These are phyloP conservation scores for Cairneyella variabilis DNA, from an alignment of 495 filamentous ascomycete genomes.

Conservation along the genomic window DNA sequence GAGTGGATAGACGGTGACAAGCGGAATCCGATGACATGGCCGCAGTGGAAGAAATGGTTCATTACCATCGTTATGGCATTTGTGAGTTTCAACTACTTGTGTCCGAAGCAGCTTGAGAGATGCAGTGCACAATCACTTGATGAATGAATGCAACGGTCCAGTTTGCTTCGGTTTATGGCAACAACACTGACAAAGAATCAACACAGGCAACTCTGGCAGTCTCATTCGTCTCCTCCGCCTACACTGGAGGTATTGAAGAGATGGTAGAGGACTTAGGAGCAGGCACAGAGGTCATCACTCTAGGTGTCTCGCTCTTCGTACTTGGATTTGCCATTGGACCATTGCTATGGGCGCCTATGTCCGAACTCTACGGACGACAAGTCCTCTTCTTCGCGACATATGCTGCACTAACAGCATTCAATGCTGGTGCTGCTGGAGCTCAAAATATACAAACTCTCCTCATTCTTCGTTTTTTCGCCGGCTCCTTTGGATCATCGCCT, in stretches of 20 bases:
- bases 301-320: conserved; percentile 74
- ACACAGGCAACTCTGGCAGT: conserved; percentile 63
- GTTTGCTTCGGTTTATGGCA: too few relatives aligned
- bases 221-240: conserved; percentile 73
- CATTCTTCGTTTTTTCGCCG: conserved; percentile 76
- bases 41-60: conserved; percentile 61
- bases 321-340: conserved; percentile 69
- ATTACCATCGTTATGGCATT: conserved; percentile 64
- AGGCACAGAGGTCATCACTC: conserved; percentile 56
- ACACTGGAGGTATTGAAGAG: conserved; percentile 64
- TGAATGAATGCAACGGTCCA: too few relatives aligned
- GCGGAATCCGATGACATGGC: conserved; percentile 67
- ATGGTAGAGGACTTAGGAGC: conserved; percentile 59
- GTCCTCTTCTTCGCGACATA: conserved; percentile 42
- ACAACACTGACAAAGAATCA: not conserved
- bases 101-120: too few relatives aligned
- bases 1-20: conserved; percentile 73
- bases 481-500: conserved; percentile 74
- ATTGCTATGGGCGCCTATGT: conserved; percentile 64
- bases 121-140: too few relatives aligned
- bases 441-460: conserved; percentile 64
- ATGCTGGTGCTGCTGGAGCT: conserved; percentile 60
- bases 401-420: conserved; percentile 49
- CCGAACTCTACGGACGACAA: conserved; percentile 73
- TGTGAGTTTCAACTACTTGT: conserved; percentile 8